Base-by-base conservation (phyloP, 768 basidiomycete genomes). In the Xerocomus potaroensis region DNA sequence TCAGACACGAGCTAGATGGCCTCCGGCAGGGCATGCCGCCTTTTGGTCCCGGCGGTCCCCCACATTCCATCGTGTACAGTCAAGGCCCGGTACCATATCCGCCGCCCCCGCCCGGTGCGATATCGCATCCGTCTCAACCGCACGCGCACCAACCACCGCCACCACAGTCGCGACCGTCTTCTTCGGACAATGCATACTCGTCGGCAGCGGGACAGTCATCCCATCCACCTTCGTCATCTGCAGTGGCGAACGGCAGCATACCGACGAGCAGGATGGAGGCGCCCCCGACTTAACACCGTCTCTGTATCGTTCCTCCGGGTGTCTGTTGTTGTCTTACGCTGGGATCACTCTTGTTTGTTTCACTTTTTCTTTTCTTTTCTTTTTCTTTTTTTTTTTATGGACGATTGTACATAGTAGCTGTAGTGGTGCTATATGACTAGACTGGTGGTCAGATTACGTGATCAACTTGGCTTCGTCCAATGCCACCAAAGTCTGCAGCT, bases 1-100 rank as follows among this genome's bases (percentile, higher is more conserved):
- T 92, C 48, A 76, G 87, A 58, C 82, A 85, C 56, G 91, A 93
- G 63, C 60, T 89, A 40, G 87, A 81, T 19, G 63, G 64, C 49
- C 48, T 78, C 46, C 84, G 84, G 41, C 75, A 81, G 59, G 84
- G 81, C 34, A 71, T 77, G 42, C 67, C 77, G 10, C 63, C 74
- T 3, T 83, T 80, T 57, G 67, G 72, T 49, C 67, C 78, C 18
- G 67, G 71, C 39, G 76, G 67, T 8, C 72, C 77, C 12, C 72
- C 76, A 51, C 69, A 74, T 43, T 73, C 72, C 41, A 66, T 72
- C 24, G 72, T 79, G 23, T 84, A 81, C 59, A 69, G 68, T 18
- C 79, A 78, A 58, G 69, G 69, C n/a, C 66, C 74, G 22, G 65
- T 71, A 27, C 69, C 72, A 54, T 75, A 75, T 40, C 72, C 75